Evolutionary conservation across 1,284 basidiomycete species (phyloP).

Genomic region (Apiotrichum brassicae): DNA sequence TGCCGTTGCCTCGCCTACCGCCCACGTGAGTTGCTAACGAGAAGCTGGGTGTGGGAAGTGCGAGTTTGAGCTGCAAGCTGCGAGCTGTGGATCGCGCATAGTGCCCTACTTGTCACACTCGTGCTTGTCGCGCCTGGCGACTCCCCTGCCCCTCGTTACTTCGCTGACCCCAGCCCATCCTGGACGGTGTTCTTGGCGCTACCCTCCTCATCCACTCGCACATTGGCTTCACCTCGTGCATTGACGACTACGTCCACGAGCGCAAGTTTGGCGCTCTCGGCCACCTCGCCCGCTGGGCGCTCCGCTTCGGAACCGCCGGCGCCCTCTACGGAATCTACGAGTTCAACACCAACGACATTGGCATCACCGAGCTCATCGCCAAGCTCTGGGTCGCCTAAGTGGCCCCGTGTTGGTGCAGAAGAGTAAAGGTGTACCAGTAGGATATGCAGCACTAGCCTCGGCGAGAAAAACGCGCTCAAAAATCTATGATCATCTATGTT

Average conservation of each 20-base stretch:
- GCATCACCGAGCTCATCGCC: constrained; percentile 64
- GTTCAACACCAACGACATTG: constrained; percentile 96
- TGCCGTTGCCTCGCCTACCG: constrained; percentile 62
- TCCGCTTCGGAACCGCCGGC: constrained; percentile 73
- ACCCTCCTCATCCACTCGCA: constrained; percentile 89
- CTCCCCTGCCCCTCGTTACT: no score
- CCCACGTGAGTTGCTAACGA: constrained; percentile 50
- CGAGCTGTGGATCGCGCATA: no score
- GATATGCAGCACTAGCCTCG: constrained; percentile 17
- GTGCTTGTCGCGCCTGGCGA: no score
- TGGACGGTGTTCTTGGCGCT: constrained; percentile 83
- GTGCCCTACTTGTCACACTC: no score
- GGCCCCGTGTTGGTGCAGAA: no score
- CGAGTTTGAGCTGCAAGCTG: no score
- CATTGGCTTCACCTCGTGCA: constrained; percentile 66
- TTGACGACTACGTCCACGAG: constrained; percentile 86
- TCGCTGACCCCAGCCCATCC: constrained; percentile 54
- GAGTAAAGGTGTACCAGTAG: constrained; percentile 19
- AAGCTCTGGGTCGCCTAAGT: constrained; percentile 60
- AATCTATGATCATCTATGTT: no score
- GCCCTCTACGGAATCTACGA: constrained; percentile 88
- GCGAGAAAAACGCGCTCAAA: no score
- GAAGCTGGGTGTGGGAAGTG: neutral
- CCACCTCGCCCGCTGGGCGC: constrained; percentile 62
- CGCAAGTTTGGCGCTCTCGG: constrained; percentile 86